phyloP scores from a whole-genome alignment of 2,329 filamentous ascomycete genomes.

The Ceratocystis albifundus region DNA sequence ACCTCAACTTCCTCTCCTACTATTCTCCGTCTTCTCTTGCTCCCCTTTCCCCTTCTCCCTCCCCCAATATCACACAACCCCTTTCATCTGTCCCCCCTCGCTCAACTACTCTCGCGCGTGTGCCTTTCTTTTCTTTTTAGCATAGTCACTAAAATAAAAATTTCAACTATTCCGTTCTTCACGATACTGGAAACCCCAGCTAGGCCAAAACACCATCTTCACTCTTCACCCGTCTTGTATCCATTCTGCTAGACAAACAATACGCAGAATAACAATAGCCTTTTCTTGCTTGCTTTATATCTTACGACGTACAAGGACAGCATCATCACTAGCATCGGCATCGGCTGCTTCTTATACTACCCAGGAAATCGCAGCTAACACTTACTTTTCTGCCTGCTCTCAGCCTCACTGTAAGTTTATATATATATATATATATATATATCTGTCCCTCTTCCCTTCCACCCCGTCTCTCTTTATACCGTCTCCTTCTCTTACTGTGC shows the following conservation, averaged over 20 bases:
- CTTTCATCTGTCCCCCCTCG: neutral
- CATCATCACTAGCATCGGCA: too few species aligned
- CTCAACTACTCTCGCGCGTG: neutral
- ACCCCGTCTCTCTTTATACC: neutral
- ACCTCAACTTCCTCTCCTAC: neutral
- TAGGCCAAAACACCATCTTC: neutral
- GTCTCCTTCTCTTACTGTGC: neutral
- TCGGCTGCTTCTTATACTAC: too few species aligned
- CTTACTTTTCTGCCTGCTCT: neutral
- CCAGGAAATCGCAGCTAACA: too few species aligned
- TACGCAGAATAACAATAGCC: too few species aligned
- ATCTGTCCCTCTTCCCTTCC: neutral
- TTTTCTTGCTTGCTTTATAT: too few species aligned
- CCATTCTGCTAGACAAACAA: too few species aligned
- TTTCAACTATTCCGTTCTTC: neutral
- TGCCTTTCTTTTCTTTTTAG: slow-evolving; percentile 1
- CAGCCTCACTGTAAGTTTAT: neutral
- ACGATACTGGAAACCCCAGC: neutral
- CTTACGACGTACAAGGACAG: too few species aligned
- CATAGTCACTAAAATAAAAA: slow-evolving; percentile 5
- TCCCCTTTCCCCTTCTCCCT: too few species aligned
- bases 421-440: too few species aligned
- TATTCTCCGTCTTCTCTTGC: neutral
- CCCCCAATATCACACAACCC: neutral
- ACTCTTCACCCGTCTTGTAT: neutral